Evolutionary conservation across 2,329 filamentous ascomycete species (phyloP).

Genomic region (Neodidymelliopsis sp.): DNA sequence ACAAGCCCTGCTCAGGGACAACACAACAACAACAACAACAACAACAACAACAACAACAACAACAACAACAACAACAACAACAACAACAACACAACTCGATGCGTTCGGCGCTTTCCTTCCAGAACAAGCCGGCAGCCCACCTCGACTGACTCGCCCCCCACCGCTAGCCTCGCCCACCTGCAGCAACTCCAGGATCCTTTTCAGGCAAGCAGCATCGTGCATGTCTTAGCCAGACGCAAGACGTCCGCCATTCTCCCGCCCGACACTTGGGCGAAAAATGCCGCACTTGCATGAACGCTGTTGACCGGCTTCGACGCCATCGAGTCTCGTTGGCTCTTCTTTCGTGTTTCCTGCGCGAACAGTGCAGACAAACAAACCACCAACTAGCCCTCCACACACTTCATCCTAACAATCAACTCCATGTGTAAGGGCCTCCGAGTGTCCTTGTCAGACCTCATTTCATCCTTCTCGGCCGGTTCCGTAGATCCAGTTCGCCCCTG

Average conservation of each 20-base stretch:
- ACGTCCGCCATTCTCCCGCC: slow-evolving; percentile 15
- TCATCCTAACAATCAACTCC: not conserved
- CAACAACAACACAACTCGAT: slow-evolving; percentile 8
- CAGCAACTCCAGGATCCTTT: slow-evolving; percentile 11
- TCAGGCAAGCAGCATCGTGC: slow-evolving; percentile 18
- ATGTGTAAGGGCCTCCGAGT: not conserved
- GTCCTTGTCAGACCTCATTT: slow-evolving; percentile 4
- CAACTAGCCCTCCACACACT: too few relatives aligned
- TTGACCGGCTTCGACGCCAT: slow-evolving; percentile 3
- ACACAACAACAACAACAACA: slow-evolving; percentile 10
- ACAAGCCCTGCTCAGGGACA: not conserved
- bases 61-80: slow-evolving; percentile 10
- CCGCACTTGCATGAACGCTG: slow-evolving; percentile 38
- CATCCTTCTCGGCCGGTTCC: slow-evolving; percentile 14
- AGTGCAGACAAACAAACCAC: not conserved
- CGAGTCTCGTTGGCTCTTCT: not conserved
- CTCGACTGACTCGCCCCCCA: slow-evolving; percentile 15
- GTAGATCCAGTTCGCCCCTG: slow-evolving; percentile 17
- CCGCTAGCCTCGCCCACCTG: slow-evolving; percentile 2
- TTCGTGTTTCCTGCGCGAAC: not conserved
- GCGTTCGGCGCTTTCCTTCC: slow-evolving; percentile 23
- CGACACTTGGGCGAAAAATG: slow-evolving; percentile 33
- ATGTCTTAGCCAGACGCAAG: slow-evolving; percentile 19
- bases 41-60: slow-evolving; percentile 2
- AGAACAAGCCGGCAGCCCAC: slow-evolving; percentile 22